A percentile compares a stretch with the other conserved stretches of the same genome.
Evolutionary conservation across 768 basidiomycete genomes (phyloP).

Genomic region (Cyclocybe cylindracea): DNA sequence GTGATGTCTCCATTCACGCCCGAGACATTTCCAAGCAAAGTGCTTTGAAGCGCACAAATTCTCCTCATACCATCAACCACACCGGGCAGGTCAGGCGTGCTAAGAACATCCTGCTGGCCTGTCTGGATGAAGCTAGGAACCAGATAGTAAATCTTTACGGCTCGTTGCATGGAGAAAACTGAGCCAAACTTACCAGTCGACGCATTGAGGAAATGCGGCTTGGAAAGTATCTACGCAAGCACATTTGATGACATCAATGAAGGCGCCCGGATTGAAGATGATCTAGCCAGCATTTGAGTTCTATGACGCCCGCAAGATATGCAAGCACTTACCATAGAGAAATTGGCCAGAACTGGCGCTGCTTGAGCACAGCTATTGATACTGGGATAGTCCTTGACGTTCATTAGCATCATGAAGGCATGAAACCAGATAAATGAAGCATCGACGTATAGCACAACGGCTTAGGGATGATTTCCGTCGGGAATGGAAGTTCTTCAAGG

Average conservation of each 20-base stretch:
- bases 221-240: slow-evolving; percentile 53
- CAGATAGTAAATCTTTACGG: not conserved
- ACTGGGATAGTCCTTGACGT: slow-evolving; percentile 42
- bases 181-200: slow-evolving; percentile 52
- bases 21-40: slow-evolving; percentile 54
- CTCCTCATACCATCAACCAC: slow-evolving; percentile 51
- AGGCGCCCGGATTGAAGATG: slow-evolving; percentile 63
- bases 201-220: slow-evolving; percentile 60
- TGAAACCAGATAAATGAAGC: too few species aligned
- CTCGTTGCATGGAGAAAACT: not conserved
- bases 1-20: slow-evolving; percentile 16
- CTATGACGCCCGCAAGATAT: not conserved
- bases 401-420: too few species aligned
- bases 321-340: slow-evolving; percentile 44
- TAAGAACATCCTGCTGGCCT: slow-evolving; percentile 53
- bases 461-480: too few species aligned
- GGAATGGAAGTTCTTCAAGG: too few species aligned
- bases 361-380: slow-evolving; percentile 63
- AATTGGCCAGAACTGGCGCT: slow-evolving; percentile 56
- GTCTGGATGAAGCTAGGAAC: slow-evolving; percentile 52
- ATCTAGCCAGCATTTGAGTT: slow-evolving; percentile 35
- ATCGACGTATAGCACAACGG: not conserved
- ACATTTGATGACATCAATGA: slow-evolving; percentile 64
- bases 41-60: slow-evolving; percentile 52
- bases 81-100: slow-evolving; percentile 45